phyloP scores from a whole-genome alignment of 192 early-diverging fungal genomes.

The Coemansia sp. region DNA sequence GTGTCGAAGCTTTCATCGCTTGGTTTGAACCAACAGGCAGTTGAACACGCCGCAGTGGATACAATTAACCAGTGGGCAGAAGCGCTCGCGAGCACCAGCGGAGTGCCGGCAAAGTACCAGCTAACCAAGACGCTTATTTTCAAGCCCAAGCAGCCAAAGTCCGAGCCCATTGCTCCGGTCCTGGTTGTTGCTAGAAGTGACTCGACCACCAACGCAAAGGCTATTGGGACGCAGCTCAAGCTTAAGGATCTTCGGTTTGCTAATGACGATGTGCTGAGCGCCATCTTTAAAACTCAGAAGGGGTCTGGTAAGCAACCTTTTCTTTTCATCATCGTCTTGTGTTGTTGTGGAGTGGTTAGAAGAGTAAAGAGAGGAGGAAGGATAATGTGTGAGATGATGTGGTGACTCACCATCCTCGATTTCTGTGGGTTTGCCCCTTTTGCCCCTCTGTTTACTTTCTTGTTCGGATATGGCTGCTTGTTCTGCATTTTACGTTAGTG shows the following conservation, averaged over 20 bases:
- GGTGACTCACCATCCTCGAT: too few species aligned
- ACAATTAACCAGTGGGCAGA: constrained; percentile 62
- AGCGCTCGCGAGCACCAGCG: constrained; percentile 31
- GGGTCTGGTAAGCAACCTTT: constrained; percentile 57
- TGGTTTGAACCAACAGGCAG: constrained; percentile 38
- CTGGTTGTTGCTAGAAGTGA: constrained; percentile 64
- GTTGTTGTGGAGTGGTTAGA: too few species aligned
- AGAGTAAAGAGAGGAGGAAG: too few species aligned
- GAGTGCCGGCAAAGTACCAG: constrained; percentile 31
- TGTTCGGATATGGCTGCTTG: too few species aligned
- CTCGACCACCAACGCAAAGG: constrained; percentile 56
- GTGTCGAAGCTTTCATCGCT: constrained; percentile 42
- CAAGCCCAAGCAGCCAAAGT: constrained; percentile 77
- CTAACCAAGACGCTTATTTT: constrained; percentile 75
- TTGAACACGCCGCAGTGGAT: constrained; percentile 59
- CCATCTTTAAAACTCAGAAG: constrained; percentile 59
- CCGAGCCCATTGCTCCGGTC: constrained; percentile 61
- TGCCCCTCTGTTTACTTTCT: too few species aligned
- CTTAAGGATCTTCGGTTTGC: constrained; percentile 77
- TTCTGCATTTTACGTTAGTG: too few species aligned
- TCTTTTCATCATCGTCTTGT: not conserved
- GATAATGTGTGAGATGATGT: not conserved
- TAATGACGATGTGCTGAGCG: constrained; percentile 63
- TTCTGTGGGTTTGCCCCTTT: too few species aligned
- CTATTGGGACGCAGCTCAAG: constrained; percentile 57